These are phyloP conservation scores for Microcos paniculata DNA, from an alignment of 345 rosid species.

Conservation along the genomic window DNA sequence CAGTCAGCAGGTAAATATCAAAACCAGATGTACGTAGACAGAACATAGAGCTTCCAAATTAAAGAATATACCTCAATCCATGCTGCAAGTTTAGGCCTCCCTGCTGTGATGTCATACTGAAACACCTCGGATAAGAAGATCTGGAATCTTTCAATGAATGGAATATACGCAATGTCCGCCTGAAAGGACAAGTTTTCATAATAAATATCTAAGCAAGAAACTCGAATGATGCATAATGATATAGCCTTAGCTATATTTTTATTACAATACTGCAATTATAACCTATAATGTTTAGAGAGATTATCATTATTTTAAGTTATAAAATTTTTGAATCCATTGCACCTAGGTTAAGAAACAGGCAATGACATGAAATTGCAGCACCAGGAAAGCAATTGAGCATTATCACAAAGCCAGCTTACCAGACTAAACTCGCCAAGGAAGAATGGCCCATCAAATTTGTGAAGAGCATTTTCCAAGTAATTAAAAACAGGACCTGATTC, in stretches of 20 bases:
- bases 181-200: slow-evolving; percentile 27
- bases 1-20: neutral
- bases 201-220: neutral
- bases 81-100: slow-evolving; percentile 70
- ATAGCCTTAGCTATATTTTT: neutral
- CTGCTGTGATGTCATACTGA: slow-evolving; percentile 56
- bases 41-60: neutral
- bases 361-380: neutral
- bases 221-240: neutral
- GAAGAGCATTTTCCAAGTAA: slow-evolving; percentile 65
- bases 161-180: slow-evolving; percentile 77
- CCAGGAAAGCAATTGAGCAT: neutral
- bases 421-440: slow-evolving; percentile 77
- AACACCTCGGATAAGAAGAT: slow-evolving; percentile 45
- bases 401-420: slow-evolving; percentile 38
- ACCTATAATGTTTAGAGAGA: neutral
- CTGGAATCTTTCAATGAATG: slow-evolving; percentile 67
- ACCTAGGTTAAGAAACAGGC: neutral
- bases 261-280: neutral
- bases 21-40: neutral
- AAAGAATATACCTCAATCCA: slow-evolving; percentile 67
- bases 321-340: neutral
- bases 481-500: slow-evolving; percentile 66
- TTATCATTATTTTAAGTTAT: neutral
- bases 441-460: slow-evolving; percentile 76